Base-by-base conservation (phyloP, 345 rosid species). In the Rhodomyrtus tomentosa region DNA sequence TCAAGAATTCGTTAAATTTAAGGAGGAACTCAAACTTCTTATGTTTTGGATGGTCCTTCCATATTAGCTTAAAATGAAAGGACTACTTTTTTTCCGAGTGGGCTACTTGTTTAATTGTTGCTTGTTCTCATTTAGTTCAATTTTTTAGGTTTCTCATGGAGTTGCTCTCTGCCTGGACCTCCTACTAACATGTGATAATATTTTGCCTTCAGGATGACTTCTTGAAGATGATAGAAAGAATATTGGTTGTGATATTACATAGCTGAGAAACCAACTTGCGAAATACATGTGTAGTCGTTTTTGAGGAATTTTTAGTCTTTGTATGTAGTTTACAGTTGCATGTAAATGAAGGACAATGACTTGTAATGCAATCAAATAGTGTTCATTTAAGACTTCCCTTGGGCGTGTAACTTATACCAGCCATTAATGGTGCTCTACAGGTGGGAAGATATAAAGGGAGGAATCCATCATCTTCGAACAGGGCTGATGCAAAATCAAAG, bases 401-500 rank as follows among this genome's bases (percentile, higher is more conserved):
- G 49, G 50, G 51, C 2, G 49, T 81, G 22, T 48, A 15, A 36
- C 68, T 82, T 73, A 81, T 55, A 18, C 42, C 40, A 50, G 50
- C 45, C 48, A 52, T 40, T 56, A 42, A 55, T 80, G 82, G 42
- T 68, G 5, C 83, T 56, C 53, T 88, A 86, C 90, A 96, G 99
- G 94, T 88, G 85, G 87, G 93, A 4, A 94, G 93, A 87, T 91
- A 83, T 79, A 87, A 91, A 48, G 92, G 87, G 25, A 94, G 90
- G 88, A 89, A 87, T 82, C 81, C 96, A 6, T 80, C 94, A 55
- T 83, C 96, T 5, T 85, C 93, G 4, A 81, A 95, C 21, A 95
- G 85, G 90, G 86, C 91, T 3, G 98, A 94, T 1, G 87, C 92
- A 84, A 96, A 95, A 88, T 82, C 95, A 58, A 95, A 95, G 82